A percentile compares a stretch with the other conserved stretches of the same genome.
phyloP scores from a whole-genome alignment of 768 basidiomycete species.

The Saitozyma podzolica region DNA sequence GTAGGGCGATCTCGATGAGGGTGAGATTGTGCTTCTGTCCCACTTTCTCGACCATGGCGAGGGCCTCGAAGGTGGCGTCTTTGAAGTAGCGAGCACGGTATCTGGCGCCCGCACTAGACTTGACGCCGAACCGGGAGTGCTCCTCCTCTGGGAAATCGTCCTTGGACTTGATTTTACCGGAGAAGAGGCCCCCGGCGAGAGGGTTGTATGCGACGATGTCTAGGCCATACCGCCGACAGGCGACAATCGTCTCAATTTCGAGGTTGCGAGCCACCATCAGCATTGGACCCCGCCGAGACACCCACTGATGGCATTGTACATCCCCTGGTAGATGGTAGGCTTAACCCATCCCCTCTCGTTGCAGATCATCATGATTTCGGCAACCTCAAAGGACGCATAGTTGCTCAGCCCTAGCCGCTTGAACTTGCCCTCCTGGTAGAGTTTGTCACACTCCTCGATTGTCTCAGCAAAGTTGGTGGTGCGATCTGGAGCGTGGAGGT shows the following conservation, averaged over 20 bases:
- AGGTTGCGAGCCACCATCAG: constrained; percentile 19
- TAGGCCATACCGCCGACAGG: constrained; percentile 40
- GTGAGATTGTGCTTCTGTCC: constrained; percentile 55
- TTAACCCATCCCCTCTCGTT: constrained; percentile 57
- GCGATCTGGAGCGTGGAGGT: constrained; percentile 57
- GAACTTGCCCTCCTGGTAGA: constrained; percentile 62
- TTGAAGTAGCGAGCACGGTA: constrained; percentile 44
- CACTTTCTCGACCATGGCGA: constrained; percentile 56
- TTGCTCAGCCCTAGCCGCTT: constrained; percentile 58
- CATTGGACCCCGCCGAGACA: background rate
- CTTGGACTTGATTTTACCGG: constrained; percentile 38
- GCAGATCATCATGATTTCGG: constrained; percentile 57
- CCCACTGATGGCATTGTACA: constrained; percentile 45
- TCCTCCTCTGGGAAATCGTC: constrained; percentile 28
- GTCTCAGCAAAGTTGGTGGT: constrained; percentile 58
- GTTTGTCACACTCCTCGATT: constrained; percentile 57
- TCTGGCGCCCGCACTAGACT: constrained; percentile 19
- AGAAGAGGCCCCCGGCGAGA: constrained; percentile 41
- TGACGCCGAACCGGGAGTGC: constrained; percentile 22
- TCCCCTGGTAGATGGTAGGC: constrained; percentile 58
- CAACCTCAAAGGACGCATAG: constrained; percentile 56
- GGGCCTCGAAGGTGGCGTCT: constrained; percentile 56
- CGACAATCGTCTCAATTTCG: constrained; percentile 35
- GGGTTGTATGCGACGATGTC: constrained; percentile 50
- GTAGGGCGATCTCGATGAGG: constrained; percentile 53